Conservation (phyloP, 768 basidiomycete genomes). For the Rossbeevera mucosa region DNA sequence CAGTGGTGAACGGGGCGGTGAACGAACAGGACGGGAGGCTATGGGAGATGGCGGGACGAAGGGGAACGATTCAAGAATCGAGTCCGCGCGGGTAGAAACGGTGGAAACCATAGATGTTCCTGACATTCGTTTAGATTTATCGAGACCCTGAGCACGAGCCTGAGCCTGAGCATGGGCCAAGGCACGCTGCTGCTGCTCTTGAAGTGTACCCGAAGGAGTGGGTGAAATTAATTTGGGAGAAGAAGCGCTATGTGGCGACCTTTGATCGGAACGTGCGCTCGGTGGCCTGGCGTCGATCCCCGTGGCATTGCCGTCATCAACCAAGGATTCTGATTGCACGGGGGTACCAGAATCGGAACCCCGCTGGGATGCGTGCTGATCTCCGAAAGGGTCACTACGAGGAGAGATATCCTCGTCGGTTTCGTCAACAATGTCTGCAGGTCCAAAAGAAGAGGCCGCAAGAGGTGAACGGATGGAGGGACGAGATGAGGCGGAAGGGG, state of each 20-base stretch:
- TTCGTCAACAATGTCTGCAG: conserved; percentile 57
- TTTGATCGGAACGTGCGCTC: conserved; percentile 36
- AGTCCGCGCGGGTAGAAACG: conserved; percentile 72
- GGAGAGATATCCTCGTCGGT: conserved; percentile 25
- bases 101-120: conserved; percentile 64
- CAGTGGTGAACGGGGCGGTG: conserved; percentile 71
- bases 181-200: conserved; percentile 66
- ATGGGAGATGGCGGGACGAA: conserved; percentile 89
- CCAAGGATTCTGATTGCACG: conserved; percentile 52
- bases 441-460: conserved; percentile 67
- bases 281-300: conserved; percentile 59
- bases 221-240: conserved; percentile 53
- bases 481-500: conserved; percentile 35
- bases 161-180: conserved; percentile 58
- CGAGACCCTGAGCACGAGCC: conserved; percentile 49
- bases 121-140: conserved; percentile 48
- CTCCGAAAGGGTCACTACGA: conserved; percentile 58
- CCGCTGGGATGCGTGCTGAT: conserved; percentile 38
- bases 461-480: conserved; percentile 60
- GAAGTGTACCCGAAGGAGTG: conserved; percentile 36
- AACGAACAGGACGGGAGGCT: conserved; percentile 71
- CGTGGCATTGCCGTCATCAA: conserved; percentile 61
- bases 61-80: conserved; percentile 82
- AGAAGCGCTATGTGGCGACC: conserved; percentile 52
- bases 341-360: conserved; percentile 40